Conservation (phyloP, 306 rosid genomes). For the Cucumis hystrix region DNA sequence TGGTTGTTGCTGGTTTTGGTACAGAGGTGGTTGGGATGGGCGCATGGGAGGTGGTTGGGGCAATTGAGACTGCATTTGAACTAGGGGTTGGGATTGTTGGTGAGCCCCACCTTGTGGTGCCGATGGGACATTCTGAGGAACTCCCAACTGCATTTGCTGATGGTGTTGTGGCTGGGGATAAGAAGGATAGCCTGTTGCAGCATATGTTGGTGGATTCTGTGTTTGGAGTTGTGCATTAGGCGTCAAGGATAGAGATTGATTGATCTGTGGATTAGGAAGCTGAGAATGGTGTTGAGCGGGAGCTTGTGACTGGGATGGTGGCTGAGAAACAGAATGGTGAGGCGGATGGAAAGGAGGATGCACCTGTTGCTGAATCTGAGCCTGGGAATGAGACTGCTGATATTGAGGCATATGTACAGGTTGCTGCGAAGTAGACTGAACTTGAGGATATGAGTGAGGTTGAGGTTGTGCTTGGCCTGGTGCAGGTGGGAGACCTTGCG, state of each 20-base stretch:
- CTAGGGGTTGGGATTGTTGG: conserved; percentile 37
- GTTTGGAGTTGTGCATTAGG: conserved; percentile 45
- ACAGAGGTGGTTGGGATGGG: conserved; percentile 43
- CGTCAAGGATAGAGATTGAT: conserved; percentile 27
- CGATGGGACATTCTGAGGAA: conserved; percentile 33
- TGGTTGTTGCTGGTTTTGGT: conserved; percentile 55
- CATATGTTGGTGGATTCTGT: conserved; percentile 41
- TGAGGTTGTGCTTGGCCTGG: conserved; percentile 39
- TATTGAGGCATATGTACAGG: conserved; percentile 41
- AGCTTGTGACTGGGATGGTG: conserved; percentile 37
- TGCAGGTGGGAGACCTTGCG: conserved; percentile 37
- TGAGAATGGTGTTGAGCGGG: conserved; percentile 31
- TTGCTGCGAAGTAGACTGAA: conserved; percentile 44
- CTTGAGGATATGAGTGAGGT: conserved; percentile 21
- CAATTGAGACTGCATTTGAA: conserved; percentile 45
- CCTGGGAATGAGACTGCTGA: conserved; percentile 57
- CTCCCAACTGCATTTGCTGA: conserved; percentile 44
- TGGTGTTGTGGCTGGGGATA: conserved; percentile 54
- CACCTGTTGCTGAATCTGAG: conserved; percentile 50
- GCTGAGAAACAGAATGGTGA: conserved; percentile 44
- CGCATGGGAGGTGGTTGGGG: conserved; percentile 47
- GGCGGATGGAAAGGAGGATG: conserved; percentile 46
- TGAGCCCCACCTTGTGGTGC: conserved; percentile 40
- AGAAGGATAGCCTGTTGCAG: conserved; percentile 51
- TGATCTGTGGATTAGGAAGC: conserved; percentile 24